Evolutionary conservation across 352 stramenopile genomes (phyloP).

Genomic region (Plasmopara muralis): DNA sequence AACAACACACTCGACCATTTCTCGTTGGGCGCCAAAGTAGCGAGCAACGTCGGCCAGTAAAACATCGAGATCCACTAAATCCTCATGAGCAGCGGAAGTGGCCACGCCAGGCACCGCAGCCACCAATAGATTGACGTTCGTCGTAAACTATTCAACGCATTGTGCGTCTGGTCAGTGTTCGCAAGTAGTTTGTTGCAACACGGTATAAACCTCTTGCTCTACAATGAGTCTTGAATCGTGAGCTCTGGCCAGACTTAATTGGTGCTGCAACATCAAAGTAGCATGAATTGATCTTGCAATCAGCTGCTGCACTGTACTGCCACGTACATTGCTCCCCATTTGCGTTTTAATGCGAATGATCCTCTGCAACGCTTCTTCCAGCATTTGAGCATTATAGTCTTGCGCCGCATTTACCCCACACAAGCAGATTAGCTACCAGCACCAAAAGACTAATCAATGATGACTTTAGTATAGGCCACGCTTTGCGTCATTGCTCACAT

Average conservation of each 20-base stretch:
- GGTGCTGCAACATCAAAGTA: constrained; percentile 25
- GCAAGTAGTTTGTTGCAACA: neutral
- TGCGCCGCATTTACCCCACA: constrained; percentile 23
- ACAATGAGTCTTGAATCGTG: constrained; percentile 22
- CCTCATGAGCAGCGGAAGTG: constrained; percentile 2
- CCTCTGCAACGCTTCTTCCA: constrained; percentile 36
- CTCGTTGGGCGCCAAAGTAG: constrained; percentile 24
- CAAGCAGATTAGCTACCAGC: constrained; percentile 42
- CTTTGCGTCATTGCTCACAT: constrained; percentile 1
- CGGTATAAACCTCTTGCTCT: constrained; percentile 26
- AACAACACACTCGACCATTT: constrained; percentile 11
- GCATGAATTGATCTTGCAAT: constrained; percentile 1
- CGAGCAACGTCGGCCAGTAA: constrained; percentile 27
- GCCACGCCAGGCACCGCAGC: constrained; percentile 18
- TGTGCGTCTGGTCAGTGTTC: neutral
- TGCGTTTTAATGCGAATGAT: constrained; percentile 44
- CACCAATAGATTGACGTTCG: constrained; percentile 18
- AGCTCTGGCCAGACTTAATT: constrained; percentile 30
- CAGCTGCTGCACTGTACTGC: neutral
- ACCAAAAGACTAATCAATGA: neutral
- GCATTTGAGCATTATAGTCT: constrained; percentile 16
- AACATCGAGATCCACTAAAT: constrained; percentile 25
- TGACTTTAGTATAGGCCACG: too few relatives aligned
- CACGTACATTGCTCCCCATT: constrained; percentile 35
- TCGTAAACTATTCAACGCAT: constrained; percentile 28